phyloP scores from a whole-genome alignment of 768 basidiomycete genomes.

The Hemileccinum rubropunctum region DNA sequence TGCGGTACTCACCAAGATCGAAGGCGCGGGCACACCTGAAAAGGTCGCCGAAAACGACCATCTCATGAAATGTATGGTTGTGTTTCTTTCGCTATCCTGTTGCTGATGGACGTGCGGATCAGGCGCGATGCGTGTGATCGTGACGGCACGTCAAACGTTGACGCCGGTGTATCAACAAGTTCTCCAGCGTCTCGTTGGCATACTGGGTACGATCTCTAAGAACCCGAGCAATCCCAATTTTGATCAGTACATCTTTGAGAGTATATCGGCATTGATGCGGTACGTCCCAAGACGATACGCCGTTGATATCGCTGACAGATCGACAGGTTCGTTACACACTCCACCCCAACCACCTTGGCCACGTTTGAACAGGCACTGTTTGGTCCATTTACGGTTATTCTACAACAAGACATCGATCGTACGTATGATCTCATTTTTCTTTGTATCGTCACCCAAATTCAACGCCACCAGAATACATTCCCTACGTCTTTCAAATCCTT shows the following conservation, averaged over 20 bases:
- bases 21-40: slow-evolving; percentile 74
- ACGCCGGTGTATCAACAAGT: slow-evolving; percentile 63
- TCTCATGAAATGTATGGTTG: slow-evolving; percentile 86
- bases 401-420: slow-evolving; percentile 95
- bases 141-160: slow-evolving; percentile 81
- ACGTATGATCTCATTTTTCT: slow-evolving; percentile 21
- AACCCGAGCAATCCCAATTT: slow-evolving; percentile 98
- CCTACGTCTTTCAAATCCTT: slow-evolving; percentile 95
- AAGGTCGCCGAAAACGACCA: slow-evolving; percentile 98
- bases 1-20: slow-evolving; percentile 76
- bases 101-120: neutral
- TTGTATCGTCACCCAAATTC: too few species aligned
- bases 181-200: slow-evolving; percentile 72
- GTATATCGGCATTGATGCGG: slow-evolving; percentile 91
- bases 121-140: slow-evolving; percentile 93
- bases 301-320: neutral
- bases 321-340: slow-evolving; percentile 75
- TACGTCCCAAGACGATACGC: slow-evolving; percentile 28
- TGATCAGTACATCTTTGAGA: slow-evolving; percentile 97
- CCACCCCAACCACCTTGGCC: slow-evolving; percentile 60
- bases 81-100: neutral
- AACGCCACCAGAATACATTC: slow-evolving; percentile 76
- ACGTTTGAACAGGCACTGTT: slow-evolving; percentile 83
- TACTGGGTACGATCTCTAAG: slow-evolving; percentile 85
- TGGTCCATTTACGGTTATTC: slow-evolving; percentile 80